Evolutionary conservation across 2,329 filamentous ascomycete genomes (phyloP), one percentile per base, ranked within the genome.

Genomic region (Diaporthe destruens): DNA sequence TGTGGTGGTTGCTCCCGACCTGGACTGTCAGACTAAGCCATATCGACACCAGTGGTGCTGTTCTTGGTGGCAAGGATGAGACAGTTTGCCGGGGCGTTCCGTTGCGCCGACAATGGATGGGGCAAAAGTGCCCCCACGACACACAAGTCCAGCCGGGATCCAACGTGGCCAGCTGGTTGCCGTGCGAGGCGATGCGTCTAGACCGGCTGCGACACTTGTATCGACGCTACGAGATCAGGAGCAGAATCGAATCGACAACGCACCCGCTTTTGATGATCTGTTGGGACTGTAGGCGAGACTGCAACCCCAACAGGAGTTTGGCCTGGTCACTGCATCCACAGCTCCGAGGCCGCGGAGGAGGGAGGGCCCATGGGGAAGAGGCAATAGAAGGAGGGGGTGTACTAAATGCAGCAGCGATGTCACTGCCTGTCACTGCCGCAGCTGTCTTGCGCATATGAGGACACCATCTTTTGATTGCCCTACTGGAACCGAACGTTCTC

Each of bases 221-320:
- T 65, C 44, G 61, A 25, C 29, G 32, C 44, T 51, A 49, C 61
- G 44, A 34, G 59, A 51, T 20, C 6, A 29, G 20, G 32, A 39
- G 44, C 61, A 66, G 36, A 47, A 20, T 65, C 32, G 44, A 65
- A 39, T n/a, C 29, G 44, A 65, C 44, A 51, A 39, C 32, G 7
- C 61, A 65, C 25, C 44, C 29, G 32, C 44, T n/a, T 25, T 18
- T 65, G 29, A n/a, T 51, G 32, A 39, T 66, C 32, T 66, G 61
- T 66, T 66, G 61, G 32, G 61, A 51, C 5, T 9, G 47, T 23
- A 39, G 32, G 23, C 6, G 32, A 39, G 61, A 36, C 29, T 53
- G 61, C 47, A 66, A 53, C 61, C 61, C 47, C 47, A 66, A 66
- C 61, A 65, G n/a, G 44, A 65, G 20, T 65, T 36, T 25, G 29